Evolutionary conservation across 768 basidiomycete genomes (phyloP), one percentile per base, ranked within the genome.

Genomic region (Porpolomopsis calyptriformis): DNA sequence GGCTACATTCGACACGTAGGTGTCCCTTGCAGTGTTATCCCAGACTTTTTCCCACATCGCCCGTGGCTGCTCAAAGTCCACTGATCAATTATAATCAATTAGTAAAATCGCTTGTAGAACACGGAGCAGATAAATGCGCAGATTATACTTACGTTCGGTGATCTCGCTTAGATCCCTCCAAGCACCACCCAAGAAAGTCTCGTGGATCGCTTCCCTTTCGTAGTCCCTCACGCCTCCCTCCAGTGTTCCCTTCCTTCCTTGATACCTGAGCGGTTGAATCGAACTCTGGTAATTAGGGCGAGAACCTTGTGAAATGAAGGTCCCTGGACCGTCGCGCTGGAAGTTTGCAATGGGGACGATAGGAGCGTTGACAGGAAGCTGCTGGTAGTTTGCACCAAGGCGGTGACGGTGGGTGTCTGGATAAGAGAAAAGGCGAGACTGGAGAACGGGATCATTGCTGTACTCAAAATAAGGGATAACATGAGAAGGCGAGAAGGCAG

Each of bases 351-450:
- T 69, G 4, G 82, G 84, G 43, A 65, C 69, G 40, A 84, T 59
- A 1, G 90, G 84, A 4, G 78, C 72, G 62, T 97, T 97, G 60
- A 92, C 82, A 1, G 92, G 91, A 8, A 97, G 69, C 57, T 94
- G 85, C 57, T 82, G 74, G 67, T 88, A 85, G 69, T 89, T 89
- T 45, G 59, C 54, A 29, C 86, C 86, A 25, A 88, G 81, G 59
- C 86, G 83, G 67, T 88, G 80, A 48, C 85, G 83, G 60, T 88
- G 85, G 29, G 86, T 87, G 59, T 89, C 86, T 3, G 84, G 82
- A 72, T 98, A 98, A 3, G 89, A 88, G 80, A 96, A 97, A 40
- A 96, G 76, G 45, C 93, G 87, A 18, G 86, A 85, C 61, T 97
- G 92, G 52, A 97, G 74, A 54, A 97, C 87, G 19, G 93, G 93